Evolutionary conservation across 164 flowering plant species (phyloP), one percentile per base, ranked within the genome.

Genomic region (Aristolochia fimbriata): DNA sequence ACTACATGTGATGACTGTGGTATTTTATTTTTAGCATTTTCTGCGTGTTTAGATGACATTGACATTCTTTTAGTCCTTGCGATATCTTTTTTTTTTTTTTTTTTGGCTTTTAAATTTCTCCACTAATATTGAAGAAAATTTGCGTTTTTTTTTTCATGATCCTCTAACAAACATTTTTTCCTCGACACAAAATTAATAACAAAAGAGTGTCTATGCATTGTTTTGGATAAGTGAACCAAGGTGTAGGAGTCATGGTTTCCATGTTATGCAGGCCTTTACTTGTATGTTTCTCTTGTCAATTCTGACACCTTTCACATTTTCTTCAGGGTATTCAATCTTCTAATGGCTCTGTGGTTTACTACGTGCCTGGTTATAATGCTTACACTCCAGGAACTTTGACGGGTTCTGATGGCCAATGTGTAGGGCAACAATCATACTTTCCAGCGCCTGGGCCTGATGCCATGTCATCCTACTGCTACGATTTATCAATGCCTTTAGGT

Each of bases 271-370:
- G 2, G 24, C 20, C 1, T 1, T n/a, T 19, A 11, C 10, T 51
- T 16, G 21, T 0, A 11, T n/a, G 6, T 23, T 51, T 51, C 17
- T 51, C 3, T 19, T 4, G 23, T 37, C 43, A 6, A 37, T 3
- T 37, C 24, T 37, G 47, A 30, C 12, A 3, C 33, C 14, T 59
- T 45, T 15, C n/a, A n/a, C 49, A 13, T 60, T 50, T 19, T 46
- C 62, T 12, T 62, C 77, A 82, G 83, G 82, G 79, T 54, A 15
- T 70, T 49, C 80, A 69, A 56, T 65, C 75, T 54, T 75, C 70
- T 43, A 69, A 70, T 67, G 73, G 70, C 17, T 69, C 76, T 50
- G 14, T 71, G 55, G 58, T 62, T 25, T 76, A 79, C 61, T 71
- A 73, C 43, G 12, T 37, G 43, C 43, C 43, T 37, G 80, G 75